Conservation (phyloP, 2,329 filamentous ascomycete genomes). For the Penicillium janthinellum region DNA sequence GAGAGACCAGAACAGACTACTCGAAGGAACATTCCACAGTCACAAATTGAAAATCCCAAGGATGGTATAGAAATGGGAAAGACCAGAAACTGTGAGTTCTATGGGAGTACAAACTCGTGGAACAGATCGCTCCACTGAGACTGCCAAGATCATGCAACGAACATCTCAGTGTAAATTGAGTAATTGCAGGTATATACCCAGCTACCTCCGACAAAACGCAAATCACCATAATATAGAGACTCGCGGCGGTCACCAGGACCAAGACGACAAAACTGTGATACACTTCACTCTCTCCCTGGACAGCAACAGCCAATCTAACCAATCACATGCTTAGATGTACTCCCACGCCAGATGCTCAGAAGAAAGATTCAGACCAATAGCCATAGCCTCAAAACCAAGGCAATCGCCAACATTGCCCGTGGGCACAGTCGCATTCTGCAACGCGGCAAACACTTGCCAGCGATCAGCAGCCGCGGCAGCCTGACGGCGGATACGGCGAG, state of each 20-base stretch:
- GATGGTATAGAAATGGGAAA: too few species aligned
- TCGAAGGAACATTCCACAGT: too few species aligned
- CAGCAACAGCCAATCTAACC: neutral
- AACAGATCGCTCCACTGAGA: too few species aligned
- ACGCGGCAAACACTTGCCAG: conserved; percentile 45
- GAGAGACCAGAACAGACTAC: too few species aligned
- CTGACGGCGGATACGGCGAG: conserved; percentile 12
- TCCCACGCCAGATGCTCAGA: conserved; percentile 38
- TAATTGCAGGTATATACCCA: neutral
- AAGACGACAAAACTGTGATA: neutral
- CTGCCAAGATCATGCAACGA: neutral
- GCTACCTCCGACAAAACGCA: neutral
- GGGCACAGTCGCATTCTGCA: conserved; percentile 42
- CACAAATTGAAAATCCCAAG: too few species aligned
- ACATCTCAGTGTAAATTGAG: neutral
- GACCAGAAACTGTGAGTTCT: too few species aligned
- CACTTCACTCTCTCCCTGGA: neutral
- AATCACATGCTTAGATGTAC: conserved; percentile 34
- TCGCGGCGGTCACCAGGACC: neutral
- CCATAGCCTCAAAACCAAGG: conserved; percentile 40
- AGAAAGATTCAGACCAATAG: conserved; percentile 26
- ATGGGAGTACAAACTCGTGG: too few species aligned
- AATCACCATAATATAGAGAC: neutral
- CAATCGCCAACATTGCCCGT: conserved; percentile 41
- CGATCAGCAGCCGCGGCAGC: conserved; percentile 12